These are phyloP conservation scores for Rhypophila decipiens DNA, from an alignment of 495 filamentous ascomycete species.

Conservation along the genomic window DNA sequence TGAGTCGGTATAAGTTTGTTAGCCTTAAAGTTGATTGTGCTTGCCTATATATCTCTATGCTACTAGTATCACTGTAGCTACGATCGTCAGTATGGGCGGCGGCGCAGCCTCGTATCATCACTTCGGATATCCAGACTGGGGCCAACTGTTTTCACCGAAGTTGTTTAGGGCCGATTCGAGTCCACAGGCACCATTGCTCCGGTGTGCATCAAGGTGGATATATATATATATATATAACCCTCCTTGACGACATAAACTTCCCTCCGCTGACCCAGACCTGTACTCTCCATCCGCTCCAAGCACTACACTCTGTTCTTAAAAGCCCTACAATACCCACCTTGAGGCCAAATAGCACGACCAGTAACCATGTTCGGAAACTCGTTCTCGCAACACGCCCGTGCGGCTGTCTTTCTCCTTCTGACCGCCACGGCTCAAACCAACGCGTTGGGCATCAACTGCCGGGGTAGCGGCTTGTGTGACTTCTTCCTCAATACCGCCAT, in stretches of 20 bases:
- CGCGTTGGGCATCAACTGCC: not conserved
- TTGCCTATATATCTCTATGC: not conserved
- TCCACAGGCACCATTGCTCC: not conserved
- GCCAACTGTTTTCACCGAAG: not conserved
- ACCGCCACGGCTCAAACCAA: not conserved
- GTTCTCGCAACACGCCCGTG: not conserved
- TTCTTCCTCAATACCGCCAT: not conserved
- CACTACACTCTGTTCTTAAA: not conserved
- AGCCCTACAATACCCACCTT: not conserved
- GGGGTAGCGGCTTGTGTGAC: not conserved
- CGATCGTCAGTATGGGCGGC: not conserved
- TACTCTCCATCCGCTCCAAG: not conserved
- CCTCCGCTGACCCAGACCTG: not conserved
- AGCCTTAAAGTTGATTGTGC: not conserved
- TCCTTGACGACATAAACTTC: not conserved
- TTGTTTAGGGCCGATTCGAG: not conserved
- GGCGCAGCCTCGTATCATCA: not conserved
- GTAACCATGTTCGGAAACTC: not conserved
- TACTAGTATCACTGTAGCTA: too few species aligned
- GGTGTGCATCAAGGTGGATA: not conserved
- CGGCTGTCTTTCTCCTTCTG: not conserved
- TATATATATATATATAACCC: not conserved
- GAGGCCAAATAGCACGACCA: not conserved
- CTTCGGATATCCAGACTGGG: not conserved
- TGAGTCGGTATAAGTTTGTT: not conserved